phyloP scores from a whole-genome alignment of 208 protist species.

The Wallacemonas rigidus region DNA sequence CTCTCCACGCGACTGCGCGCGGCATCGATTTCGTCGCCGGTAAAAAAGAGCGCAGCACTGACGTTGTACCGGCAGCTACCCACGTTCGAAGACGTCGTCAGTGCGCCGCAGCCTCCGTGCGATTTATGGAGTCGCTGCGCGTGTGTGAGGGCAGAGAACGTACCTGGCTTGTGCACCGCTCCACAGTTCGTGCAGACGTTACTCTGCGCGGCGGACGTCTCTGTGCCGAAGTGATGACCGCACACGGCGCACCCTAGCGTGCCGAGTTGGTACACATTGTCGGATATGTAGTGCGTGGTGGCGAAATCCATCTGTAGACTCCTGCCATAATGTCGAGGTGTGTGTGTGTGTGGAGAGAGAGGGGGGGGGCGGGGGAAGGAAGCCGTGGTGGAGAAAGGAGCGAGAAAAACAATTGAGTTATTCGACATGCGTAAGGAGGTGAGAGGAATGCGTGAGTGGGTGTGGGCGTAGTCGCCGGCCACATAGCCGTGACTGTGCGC shows the following conservation, averaged over 20 bases:
- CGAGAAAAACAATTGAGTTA: too few species aligned
- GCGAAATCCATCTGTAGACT: not conserved
- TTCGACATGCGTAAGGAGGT: too few species aligned
- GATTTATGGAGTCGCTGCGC: not conserved
- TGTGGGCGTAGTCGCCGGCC: too few species aligned
- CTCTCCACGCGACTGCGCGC: slow-evolving; percentile 32
- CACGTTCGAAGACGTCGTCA: not conserved
- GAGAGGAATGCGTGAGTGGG: too few species aligned
- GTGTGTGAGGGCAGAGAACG: slow-evolving; percentile 24
- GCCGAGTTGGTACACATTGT: slow-evolving; percentile 57
- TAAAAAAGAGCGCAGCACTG: slow-evolving; percentile 55
- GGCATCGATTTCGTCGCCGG: slow-evolving; percentile 35
- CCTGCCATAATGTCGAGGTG: too few species aligned
- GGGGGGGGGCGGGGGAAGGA: not conserved
- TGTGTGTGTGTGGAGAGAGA: not conserved
- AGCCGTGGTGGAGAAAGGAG: not conserved
- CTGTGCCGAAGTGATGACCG: slow-evolving; percentile 54
- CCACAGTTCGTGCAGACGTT: slow-evolving; percentile 33
- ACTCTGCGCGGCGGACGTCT: slow-evolving; percentile 28
- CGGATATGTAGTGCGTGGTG: slow-evolving; percentile 45
- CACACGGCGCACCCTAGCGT: slow-evolving; percentile 70
- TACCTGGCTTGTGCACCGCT: slow-evolving; percentile 31
- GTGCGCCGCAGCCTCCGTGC: not conserved
- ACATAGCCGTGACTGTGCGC: too few species aligned
- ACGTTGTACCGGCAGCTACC: slow-evolving; percentile 27